Evolutionary conservation across 805 yeast species (phyloP).

Genomic region (Yarrowia yakushimensis): DNA sequence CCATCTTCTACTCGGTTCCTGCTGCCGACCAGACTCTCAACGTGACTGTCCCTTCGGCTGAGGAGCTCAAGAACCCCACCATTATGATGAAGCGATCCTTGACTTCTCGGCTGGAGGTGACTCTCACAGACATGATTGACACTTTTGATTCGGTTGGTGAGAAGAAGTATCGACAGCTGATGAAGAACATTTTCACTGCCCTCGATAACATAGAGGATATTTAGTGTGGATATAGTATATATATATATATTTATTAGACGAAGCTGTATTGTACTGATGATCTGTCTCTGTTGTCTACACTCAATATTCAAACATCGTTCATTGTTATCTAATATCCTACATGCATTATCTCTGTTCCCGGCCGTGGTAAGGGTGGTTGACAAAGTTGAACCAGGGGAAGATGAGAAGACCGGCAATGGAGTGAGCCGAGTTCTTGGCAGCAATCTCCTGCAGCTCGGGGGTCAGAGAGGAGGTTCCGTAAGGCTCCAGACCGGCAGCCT

Average conservation of each 20-base stretch:
- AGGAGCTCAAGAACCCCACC: neutral
- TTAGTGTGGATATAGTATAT: no score
- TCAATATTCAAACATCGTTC: neutral
- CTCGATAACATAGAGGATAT: neutral
- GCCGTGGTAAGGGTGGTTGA: constrained; percentile 78
- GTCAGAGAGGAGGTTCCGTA: constrained; percentile 61
- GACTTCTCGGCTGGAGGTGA: neutral
- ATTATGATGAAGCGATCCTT: neutral
- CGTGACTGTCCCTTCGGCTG: neutral
- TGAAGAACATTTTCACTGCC: neutral
- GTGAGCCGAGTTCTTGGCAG: constrained; percentile 74
- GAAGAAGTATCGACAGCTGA: constrained; percentile 2
- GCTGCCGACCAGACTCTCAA: neutral
- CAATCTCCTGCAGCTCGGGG: constrained; percentile 67
- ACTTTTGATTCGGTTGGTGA: constrained; percentile 6
- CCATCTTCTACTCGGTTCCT: constrained; percentile 4
- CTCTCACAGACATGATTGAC: constrained; percentile 6
- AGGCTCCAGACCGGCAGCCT: constrained; percentile 63
- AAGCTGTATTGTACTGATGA: no score
- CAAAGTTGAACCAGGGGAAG: constrained; percentile 81
- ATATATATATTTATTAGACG: no score
- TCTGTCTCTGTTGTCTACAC: no score
- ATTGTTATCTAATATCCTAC: constrained; percentile 21
- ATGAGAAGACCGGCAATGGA: constrained; percentile 57
- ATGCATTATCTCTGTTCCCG: constrained; percentile 23